A percentile compares a stretch with the other conserved stretches of the same genome.
Evolutionary conservation across 2,329 filamentous ascomycete genomes (phyloP).

Genomic region (Ascochyta viciae-villosae): DNA sequence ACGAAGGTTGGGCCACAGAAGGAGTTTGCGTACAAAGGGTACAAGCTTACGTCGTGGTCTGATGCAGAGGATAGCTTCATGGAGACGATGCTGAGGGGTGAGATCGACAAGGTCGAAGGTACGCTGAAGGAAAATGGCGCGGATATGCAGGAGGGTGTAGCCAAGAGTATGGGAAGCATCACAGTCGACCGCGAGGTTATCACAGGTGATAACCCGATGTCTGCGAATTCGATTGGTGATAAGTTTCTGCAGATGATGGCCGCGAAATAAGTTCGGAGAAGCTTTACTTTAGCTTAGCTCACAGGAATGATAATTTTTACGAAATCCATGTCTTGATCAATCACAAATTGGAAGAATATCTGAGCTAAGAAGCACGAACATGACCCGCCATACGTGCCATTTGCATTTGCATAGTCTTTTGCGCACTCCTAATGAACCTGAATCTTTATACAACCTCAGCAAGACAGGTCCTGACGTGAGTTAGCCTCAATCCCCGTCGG

Average conservation of each 20-base stretch:
- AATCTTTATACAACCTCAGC: too few species aligned
- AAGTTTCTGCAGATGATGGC: conserved; percentile 46
- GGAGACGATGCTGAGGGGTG: conserved; percentile 53
- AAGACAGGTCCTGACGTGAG: too few species aligned
- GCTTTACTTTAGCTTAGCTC: not conserved
- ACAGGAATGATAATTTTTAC: too few species aligned
- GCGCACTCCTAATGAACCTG: too few species aligned
- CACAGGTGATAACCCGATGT: conserved; percentile 43
- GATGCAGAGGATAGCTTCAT: conserved; percentile 56
- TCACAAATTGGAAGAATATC: too few species aligned
- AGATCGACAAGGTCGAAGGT: conserved; percentile 54
- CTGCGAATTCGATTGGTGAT: conserved; percentile 40
- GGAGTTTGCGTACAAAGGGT: conserved; percentile 55
- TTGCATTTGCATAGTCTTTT: too few species aligned
- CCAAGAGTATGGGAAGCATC: conserved; percentile 51
- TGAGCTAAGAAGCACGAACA: too few species aligned
- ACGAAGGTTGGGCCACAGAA: conserved; percentile 47
- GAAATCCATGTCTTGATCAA: too few species aligned
- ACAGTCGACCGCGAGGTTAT: conserved; percentile 53
- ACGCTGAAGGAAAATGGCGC: conserved; percentile 51
- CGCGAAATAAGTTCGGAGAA: not conserved
- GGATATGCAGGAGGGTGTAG: conserved; percentile 53
- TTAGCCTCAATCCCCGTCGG: too few species aligned
- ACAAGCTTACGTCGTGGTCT: conserved; percentile 55
- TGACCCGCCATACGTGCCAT: too few species aligned